Conservation (phyloP, 2,329 filamentous ascomycete genomes). For the Colletotrichum magnum region DNA sequence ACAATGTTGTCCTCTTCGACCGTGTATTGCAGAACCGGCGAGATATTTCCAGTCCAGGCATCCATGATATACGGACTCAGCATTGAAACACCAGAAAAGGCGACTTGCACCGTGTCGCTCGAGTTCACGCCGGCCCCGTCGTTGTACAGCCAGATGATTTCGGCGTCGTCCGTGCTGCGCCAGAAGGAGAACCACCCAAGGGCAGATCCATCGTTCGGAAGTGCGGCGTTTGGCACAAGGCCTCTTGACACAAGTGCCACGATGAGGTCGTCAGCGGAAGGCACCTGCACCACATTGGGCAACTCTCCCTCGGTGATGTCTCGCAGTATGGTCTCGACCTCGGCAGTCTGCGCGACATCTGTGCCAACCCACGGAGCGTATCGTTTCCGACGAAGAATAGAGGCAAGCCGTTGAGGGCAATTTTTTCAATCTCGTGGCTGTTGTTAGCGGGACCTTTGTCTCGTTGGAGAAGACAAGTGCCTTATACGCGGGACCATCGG, state of each 20-base stretch:
- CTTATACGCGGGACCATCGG: conserved; percentile 44
- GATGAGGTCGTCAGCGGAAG: not conserved
- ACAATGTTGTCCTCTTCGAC: not conserved
- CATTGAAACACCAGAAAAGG: not conserved
- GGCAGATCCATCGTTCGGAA: conserved; percentile 4
- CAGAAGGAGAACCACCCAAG: conserved; percentile 17
- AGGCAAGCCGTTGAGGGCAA: conserved; percentile 42
- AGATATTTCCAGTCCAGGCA: not conserved
- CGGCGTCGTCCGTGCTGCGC: conserved; percentile 10
- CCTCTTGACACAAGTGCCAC: not conserved
- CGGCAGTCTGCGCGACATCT: not conserved
- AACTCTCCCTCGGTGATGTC: not conserved
- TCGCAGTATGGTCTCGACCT: not conserved
- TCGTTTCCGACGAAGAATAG: conserved; percentile 42
- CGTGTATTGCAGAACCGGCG: conserved; percentile 4
- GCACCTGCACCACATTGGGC: not conserved
- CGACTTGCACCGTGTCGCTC: not conserved
- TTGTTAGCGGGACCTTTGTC: conserved; percentile 39
- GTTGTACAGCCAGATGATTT: conserved; percentile 34
- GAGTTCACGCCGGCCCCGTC: conserved; percentile 2
- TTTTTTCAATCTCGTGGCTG: conserved; percentile 38
- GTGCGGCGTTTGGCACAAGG: not conserved
- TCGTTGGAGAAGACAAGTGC: conserved; percentile 44
- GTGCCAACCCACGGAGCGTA: not conserved
- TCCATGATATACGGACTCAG: not conserved